These are phyloP conservation scores for Tephrocybe rancida DNA, from an alignment of 768 basidiomycete species.

Conservation along the genomic window DNA sequence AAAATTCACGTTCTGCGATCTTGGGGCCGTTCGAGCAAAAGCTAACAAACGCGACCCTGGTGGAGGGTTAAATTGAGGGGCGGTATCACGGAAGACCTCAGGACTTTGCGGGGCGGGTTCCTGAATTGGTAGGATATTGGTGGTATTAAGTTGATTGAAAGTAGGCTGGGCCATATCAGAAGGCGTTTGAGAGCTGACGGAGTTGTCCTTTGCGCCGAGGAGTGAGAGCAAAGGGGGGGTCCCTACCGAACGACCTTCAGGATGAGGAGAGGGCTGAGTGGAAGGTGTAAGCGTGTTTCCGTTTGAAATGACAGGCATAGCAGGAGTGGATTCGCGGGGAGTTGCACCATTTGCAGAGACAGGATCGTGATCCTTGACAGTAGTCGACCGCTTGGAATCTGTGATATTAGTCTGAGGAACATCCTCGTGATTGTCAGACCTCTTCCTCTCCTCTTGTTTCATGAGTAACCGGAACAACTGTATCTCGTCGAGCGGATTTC, in stretches of 20 bases:
- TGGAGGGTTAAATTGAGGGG: conserved; percentile 47
- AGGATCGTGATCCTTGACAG: background rate
- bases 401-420: conserved; percentile 1
- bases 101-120: conserved; percentile 8
- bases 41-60: conserved; percentile 53
- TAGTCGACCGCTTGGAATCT: background rate
- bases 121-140: background rate
- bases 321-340: background rate
- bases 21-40: conserved; percentile 39
- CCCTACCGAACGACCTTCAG: conserved; percentile 6
- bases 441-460: conserved; percentile 67
- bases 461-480: conserved; percentile 83
- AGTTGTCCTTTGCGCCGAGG: conserved; percentile 9
- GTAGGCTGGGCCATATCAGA: conserved; percentile 1
- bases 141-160: background rate
- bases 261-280: conserved; percentile 3
- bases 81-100: conserved; percentile 5
- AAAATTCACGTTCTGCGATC: conserved; percentile 19
- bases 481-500: conserved; percentile 73
- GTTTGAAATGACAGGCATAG: background rate
- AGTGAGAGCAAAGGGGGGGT: conserved; percentile 11
- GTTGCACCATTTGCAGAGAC: conserved; percentile 4
- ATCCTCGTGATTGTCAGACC: conserved; percentile 23
- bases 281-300: conserved; percentile 5
- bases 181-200: background rate